Base-by-base conservation (phyloP, 1,284 basidiomycete genomes). In the Rhodofomes roseus region DNA sequence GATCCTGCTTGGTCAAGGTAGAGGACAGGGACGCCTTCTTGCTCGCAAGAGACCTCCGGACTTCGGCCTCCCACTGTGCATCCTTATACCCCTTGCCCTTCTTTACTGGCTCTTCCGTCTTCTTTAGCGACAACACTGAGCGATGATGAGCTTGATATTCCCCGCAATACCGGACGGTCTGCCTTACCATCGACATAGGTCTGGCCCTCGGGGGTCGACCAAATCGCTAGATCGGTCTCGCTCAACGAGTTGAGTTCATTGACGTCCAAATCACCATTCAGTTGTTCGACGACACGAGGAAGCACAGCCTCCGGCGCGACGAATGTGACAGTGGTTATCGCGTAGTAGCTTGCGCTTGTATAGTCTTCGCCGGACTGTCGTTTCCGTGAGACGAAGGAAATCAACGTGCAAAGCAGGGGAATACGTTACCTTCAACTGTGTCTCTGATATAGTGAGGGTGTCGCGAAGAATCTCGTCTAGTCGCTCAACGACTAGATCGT, bases 11-110 rank as follows among this genome's bases (percentile, higher is more conserved):
- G 1, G 90, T 92, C 2, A 97, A 73, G 4, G 81, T 80, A 4
- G 76, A 74, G 1, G 78, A 68, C 1, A 76, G 73, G 0, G 80
- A 73, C 1, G 76, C 74, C 68, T 86, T 77, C 76, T 96, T 96
- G 62, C 77, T 84, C 7, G 91, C 90, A 0, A 97, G 78, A 0
- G 89, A 86, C 66, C 90, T 89, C 11, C 95, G 85, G n/a, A 96
- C 78, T 63, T 98, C 94, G 31, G 88, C 89, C 65, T 98, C 96
- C 95, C 95, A 98, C 68, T 92, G 89, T 14, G 92, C 88, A 27
- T 95, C 89, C 48, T 92, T 93, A 14, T 90, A 86, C 62, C 87
- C 89, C 66, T 96, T 96, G 37, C 93, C 90, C 72, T 95, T 96
- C 65, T 81, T 86, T 39, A 81, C 75, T 0, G 74, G 70, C 8